A percentile compares a stretch with the other conserved stretches of the same genome.
phyloP scores from a whole-genome alignment of 176 grass and related monocot species.

The Oryza nivara region DNA sequence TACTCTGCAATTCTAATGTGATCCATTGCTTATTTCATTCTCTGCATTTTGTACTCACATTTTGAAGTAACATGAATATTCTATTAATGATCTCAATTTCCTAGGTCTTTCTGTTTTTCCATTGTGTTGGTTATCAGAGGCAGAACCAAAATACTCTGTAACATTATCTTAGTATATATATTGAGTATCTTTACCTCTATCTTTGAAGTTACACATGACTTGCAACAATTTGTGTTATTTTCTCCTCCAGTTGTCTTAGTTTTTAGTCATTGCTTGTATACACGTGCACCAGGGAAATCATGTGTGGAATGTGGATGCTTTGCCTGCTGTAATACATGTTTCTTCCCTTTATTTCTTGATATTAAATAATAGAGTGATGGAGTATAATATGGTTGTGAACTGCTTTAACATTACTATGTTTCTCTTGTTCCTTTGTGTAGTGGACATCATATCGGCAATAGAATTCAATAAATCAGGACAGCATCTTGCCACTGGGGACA shows the following conservation, averaged over 20 bases:
- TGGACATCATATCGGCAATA: conserved; percentile 99
- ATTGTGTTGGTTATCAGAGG: conserved; percentile 2
- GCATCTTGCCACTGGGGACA: conserved; percentile 98
- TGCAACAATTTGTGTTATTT: conserved; percentile 12
- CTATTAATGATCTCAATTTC: not conserved
- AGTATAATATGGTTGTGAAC: conserved; percentile 13
- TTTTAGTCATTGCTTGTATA: conserved; percentile 17
- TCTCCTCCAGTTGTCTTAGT: not conserved
- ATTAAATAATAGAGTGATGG: conserved; percentile 2
- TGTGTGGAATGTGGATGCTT: conserved; percentile 4
- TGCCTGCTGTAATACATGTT: conserved; percentile 29
- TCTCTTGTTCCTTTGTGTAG: conserved; percentile 48
- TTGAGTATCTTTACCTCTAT: conserved; percentile 6
- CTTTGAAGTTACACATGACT: conserved; percentile 6
- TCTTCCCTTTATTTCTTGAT: conserved; percentile 16
- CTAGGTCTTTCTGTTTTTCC: conserved; percentile 26
- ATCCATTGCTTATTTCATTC: not conserved
- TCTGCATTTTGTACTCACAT: not conserved
- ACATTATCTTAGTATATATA: conserved; percentile 12
- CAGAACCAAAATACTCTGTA: not conserved
- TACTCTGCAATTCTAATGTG: not conserved
- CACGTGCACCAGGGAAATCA: conserved; percentile 7
- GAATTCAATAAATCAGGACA: conserved; percentile 97
- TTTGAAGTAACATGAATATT: conserved; percentile 8
- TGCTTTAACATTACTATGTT: conserved; percentile 24